Percentiles rank a stretch among this genome's conserved stretches.
Conservation (phyloP, 2,329 filamentous ascomycete genomes). For the Capronia epimyces region DNA sequence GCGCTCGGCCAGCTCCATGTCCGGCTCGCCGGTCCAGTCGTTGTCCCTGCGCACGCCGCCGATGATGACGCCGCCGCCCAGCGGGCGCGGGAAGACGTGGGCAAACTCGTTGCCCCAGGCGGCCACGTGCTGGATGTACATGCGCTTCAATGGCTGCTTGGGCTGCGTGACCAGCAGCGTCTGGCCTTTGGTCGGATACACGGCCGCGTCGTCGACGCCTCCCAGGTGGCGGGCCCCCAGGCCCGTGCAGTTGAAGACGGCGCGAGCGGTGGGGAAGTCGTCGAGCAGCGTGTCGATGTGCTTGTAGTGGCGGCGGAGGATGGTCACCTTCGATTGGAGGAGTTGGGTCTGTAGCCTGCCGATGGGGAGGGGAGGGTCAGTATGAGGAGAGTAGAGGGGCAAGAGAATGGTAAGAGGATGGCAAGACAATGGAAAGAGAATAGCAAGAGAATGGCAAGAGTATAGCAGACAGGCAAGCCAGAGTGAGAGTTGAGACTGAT, state of each 20-base stretch:
- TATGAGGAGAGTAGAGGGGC: slow-evolving; percentile 32
- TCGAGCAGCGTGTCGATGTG: slow-evolving; percentile 32
- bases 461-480: too few species aligned
- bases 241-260: slow-evolving; percentile 81
- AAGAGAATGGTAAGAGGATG: too few species aligned
- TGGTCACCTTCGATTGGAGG: slow-evolving; percentile 43
- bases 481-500: too few species aligned
- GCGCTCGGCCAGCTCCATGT: slow-evolving; percentile 69
- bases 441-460: too few species aligned
- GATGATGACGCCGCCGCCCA: slow-evolving; percentile 70
- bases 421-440: not conserved
- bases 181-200: slow-evolving; percentile 76
- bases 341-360: slow-evolving; percentile 64
- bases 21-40: slow-evolving; percentile 71
- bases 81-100: slow-evolving; percentile 75
- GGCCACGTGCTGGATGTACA: slow-evolving; percentile 58
- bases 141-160: slow-evolving; percentile 68
- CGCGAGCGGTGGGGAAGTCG: slow-evolving; percentile 48
- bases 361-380: slow-evolving; percentile 50
- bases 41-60: slow-evolving; percentile 77
- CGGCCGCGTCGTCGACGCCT: slow-evolving; percentile 67
- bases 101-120: slow-evolving; percentile 66
- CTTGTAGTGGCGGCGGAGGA: slow-evolving; percentile 6
- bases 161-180: slow-evolving; percentile 64
- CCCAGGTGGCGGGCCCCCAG: slow-evolving; percentile 68